A percentile compares a stretch with the other conserved stretches of the same genome.
Evolutionary conservation across 805 yeast genomes (phyloP).

Genomic region (Starmerella sirachaensis): DNA sequence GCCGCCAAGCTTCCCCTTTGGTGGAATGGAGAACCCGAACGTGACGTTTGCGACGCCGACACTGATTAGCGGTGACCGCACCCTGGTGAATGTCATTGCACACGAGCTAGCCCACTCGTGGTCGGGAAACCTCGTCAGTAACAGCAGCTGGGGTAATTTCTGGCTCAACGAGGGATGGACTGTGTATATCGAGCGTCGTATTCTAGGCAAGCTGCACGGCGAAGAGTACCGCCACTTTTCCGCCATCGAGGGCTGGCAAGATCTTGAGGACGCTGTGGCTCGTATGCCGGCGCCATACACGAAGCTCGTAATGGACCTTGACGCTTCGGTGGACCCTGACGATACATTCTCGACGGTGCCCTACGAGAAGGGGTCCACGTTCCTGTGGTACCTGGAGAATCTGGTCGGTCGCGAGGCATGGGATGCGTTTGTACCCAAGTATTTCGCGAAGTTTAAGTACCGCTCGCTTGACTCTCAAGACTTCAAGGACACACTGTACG

Average conservation of each 20-base stretch:
- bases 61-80: slow-evolving; percentile 68
- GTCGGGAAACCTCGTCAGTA: slow-evolving; percentile 85
- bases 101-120: slow-evolving; percentile 90
- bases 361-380: slow-evolving; percentile 79
- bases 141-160: slow-evolving; percentile 84
- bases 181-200: slow-evolving; percentile 78
- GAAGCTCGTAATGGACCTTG: slow-evolving; percentile 53
- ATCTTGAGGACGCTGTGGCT: slow-evolving; percentile 49
- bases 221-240: slow-evolving; percentile 66
- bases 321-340: slow-evolving; percentile 64
- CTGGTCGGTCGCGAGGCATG: slow-evolving; percentile 48
- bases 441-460: slow-evolving; percentile 58
- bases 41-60: slow-evolving; percentile 88
- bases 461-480: slow-evolving; percentile 69
- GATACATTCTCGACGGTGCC: slow-evolving; percentile 82
- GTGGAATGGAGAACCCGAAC: slow-evolving; percentile 93
- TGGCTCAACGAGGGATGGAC: slow-evolving; percentile 97
- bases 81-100: slow-evolving; percentile 80
- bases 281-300: slow-evolving; percentile 35
- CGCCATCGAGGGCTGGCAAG: slow-evolving; percentile 83
- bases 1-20: slow-evolving; percentile 71
- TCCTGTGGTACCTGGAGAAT: slow-evolving; percentile 62
- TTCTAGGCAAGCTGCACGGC: slow-evolving; percentile 66
- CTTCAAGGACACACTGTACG: slow-evolving; percentile 65
- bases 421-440: slow-evolving; percentile 69